phyloP scores from a whole-genome alignment of 2,329 filamentous ascomycete genomes.

The Colletotrichum ledebouriae region DNA sequence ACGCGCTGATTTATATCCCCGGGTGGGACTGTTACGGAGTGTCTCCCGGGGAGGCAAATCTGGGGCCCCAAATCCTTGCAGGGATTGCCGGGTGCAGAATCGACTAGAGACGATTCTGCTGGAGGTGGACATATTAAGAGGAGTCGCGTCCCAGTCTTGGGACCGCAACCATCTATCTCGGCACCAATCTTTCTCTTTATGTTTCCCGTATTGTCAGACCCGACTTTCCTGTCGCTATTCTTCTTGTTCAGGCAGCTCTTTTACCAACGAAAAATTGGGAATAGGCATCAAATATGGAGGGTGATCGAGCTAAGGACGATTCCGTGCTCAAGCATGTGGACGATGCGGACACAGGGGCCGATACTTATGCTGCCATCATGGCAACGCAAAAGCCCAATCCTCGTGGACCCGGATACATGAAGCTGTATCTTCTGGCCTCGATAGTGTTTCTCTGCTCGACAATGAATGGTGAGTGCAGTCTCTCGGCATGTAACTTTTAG shows the following conservation, averaged over 20 bases:
- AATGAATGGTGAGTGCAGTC: conserved; percentile 52
- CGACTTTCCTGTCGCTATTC: not conserved
- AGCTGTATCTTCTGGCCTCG: conserved; percentile 47
- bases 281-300: not conserved
- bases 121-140: conserved; percentile 1
- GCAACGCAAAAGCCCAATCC: conserved; percentile 49
- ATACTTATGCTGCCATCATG: conserved; percentile 52
- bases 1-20: conserved; percentile 26
- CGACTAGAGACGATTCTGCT: conserved; percentile 3
- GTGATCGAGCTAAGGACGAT: not conserved
- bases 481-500: fast-evolving
- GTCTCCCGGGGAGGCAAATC: conserved; percentile 24
- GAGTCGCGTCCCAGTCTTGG: not conserved
- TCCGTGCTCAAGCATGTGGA: conserved; percentile 25
- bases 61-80: conserved; percentile 22
- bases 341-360: conserved; percentile 43
- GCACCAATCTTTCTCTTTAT: not conserved
- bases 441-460: conserved; percentile 54
- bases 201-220: too few relatives aligned
- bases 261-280: not conserved
- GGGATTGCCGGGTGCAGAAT: conserved; percentile 11
- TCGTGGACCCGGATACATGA: conserved; percentile 49
- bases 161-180: not conserved
- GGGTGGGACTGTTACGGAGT: conserved; percentile 5
- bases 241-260: not conserved